Percentiles rank a stretch among this genome's conserved stretches.
phyloP scores from a whole-genome alignment of 805 yeast genomes.

The Kuraishia molischiana region DNA sequence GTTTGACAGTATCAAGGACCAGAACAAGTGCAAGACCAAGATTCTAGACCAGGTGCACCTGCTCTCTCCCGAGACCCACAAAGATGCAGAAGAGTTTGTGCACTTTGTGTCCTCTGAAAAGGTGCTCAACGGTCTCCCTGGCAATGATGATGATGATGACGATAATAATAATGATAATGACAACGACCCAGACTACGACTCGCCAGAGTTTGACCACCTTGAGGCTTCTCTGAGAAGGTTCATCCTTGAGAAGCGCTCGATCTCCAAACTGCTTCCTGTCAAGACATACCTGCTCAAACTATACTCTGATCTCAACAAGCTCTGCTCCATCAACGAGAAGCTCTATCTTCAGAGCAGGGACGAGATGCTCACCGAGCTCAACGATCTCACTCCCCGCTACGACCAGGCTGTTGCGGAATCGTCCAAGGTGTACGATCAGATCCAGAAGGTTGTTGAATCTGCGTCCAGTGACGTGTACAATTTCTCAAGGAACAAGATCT shows the following conservation, averaged over 20 bases:
- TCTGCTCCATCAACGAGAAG: slow-evolving; percentile 57
- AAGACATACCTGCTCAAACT: slow-evolving; percentile 74
- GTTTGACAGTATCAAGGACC: slow-evolving; percentile 79
- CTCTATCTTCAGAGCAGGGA: slow-evolving; percentile 40
- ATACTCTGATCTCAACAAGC: slow-evolving; percentile 48
- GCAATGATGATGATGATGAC: slow-evolving; percentile 27
- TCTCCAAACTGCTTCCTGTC: slow-evolving; percentile 87
- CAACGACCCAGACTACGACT: slow-evolving; percentile 20
- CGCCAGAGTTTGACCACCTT: slow-evolving; percentile 70
- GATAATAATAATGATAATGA: slow-evolving; percentile 22
- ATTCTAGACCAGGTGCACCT: slow-evolving; percentile 79
- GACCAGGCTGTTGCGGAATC: slow-evolving; percentile 44
- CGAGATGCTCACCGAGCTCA: slow-evolving; percentile 36
- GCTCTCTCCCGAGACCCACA: slow-evolving; percentile 84
- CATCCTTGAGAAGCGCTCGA: slow-evolving; percentile 78
- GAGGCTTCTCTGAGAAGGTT: slow-evolving; percentile 82
- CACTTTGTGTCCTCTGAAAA: slow-evolving; percentile 77
- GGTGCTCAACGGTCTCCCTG: slow-evolving; percentile 27
- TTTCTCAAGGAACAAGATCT: slow-evolving; percentile 44
- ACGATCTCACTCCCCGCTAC: slow-evolving; percentile 53
- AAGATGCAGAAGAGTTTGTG: slow-evolving; percentile 82
- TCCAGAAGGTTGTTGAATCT: slow-evolving; percentile 55
- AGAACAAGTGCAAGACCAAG: slow-evolving; percentile 63
- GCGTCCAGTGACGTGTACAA: slow-evolving; percentile 51
- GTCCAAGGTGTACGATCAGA: slow-evolving; percentile 41